These are phyloP conservation scores for Ceratorhiza oryzae-sativae DNA, from an alignment of 1,284 basidiomycete genomes.

Conservation along the genomic window DNA sequence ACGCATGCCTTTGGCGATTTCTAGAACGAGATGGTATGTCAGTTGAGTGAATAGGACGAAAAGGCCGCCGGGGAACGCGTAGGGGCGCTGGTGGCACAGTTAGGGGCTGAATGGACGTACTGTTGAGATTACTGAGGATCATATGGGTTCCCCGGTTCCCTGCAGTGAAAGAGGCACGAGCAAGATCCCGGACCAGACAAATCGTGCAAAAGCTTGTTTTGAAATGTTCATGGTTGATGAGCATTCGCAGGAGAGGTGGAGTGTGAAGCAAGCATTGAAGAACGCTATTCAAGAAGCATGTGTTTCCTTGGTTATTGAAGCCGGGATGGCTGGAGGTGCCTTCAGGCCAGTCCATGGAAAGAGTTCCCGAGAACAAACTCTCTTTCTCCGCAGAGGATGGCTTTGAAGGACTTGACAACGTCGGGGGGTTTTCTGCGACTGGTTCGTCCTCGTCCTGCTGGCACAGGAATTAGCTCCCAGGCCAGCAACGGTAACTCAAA, in stretches of 20 bases:
- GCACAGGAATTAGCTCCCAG: neutral
- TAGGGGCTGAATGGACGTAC: conserved; percentile 56
- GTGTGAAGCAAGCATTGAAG: conserved; percentile 95
- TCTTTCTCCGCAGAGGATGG: neutral
- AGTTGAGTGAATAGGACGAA: conserved; percentile 18
- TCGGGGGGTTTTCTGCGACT: neutral
- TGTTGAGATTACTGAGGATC: conserved; percentile 71
- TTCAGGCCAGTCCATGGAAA: conserved; percentile 21
- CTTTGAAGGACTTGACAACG: neutral
- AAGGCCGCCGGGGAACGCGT: neutral
- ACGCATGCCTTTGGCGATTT: conserved; percentile 90
- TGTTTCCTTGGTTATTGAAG: conserved; percentile 92
- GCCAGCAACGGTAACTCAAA: neutral
- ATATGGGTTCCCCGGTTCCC: conserved; percentile 53
- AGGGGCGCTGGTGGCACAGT: conserved; percentile 9
- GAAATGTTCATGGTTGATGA: conserved; percentile 64
- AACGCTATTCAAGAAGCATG: conserved; percentile 96
- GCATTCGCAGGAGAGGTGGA: conserved; percentile 80
- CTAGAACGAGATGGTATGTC: conserved; percentile 54
- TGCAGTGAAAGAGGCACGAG: conserved; percentile 57
- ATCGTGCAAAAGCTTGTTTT: conserved; percentile 78
- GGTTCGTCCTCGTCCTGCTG: conserved; percentile 3
- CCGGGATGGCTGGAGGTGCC: conserved; percentile 55
- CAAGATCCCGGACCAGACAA: conserved; percentile 68
- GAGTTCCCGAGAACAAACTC: conserved; percentile 7